A percentile compares a stretch with the other conserved stretches of the same genome.
These are phyloP conservation scores for Myxozyma neglecta DNA, from an alignment of 805 yeast genomes.

Conservation along the genomic window DNA sequence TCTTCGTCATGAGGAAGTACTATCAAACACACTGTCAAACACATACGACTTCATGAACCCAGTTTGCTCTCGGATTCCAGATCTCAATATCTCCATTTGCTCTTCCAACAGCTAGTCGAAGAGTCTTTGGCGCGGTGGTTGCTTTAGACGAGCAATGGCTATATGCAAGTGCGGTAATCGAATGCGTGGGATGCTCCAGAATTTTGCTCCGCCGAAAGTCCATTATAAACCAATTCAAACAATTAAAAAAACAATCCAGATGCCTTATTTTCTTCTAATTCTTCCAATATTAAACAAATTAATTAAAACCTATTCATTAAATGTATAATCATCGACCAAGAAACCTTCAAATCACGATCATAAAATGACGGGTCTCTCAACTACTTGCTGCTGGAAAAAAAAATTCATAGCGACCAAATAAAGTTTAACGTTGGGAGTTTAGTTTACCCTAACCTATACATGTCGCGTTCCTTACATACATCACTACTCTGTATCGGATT, in stretches of 20 bases:
- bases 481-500: too few relatives aligned
- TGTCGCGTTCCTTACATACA: background rate
- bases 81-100: constrained; percentile 93
- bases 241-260: background rate
- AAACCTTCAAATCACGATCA: background rate
- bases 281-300: background rate
- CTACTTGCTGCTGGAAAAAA: background rate
- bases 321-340: background rate
- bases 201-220: constrained; percentile 89
- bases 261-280: background rate
- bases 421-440: constrained; percentile 9
- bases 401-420: constrained; percentile 4
- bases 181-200: constrained; percentile 82
- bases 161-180: constrained; percentile 78
- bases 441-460: background rate
- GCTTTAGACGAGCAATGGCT: constrained; percentile 42
- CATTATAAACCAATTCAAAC: constrained; percentile 43
- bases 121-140: constrained; percentile 51
- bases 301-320: background rate
- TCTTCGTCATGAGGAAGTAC: constrained; percentile 33
- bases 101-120: constrained; percentile 87
- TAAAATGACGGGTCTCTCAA: background rate
- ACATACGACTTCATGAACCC: constrained; percentile 65
- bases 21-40: background rate
- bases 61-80: constrained; percentile 79